Percentiles rank a stretch among this genome's conserved stretches.
phyloP scores from a whole-genome alignment of 352 stramenopile genomes.

The Globisporangium megalacanthum region DNA sequence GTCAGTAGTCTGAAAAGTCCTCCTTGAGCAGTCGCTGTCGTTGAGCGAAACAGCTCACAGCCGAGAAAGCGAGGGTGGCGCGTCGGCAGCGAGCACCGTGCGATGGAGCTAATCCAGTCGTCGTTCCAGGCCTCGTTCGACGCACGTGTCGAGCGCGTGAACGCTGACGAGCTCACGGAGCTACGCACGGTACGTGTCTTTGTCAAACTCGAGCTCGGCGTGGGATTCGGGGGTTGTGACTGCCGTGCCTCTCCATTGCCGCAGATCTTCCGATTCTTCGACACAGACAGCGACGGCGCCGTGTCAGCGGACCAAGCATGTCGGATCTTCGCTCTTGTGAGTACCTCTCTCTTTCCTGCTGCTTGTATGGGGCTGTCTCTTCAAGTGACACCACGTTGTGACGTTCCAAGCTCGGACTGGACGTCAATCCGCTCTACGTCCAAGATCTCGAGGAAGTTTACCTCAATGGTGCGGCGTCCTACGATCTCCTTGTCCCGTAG shows the following conservation, averaged over 20 bases:
- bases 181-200: slow-evolving; percentile 32
- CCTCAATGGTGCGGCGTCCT: slow-evolving; percentile 33
- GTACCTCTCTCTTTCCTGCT: background rate
- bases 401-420: slow-evolving; percentile 35
- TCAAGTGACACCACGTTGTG: background rate
- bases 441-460: slow-evolving; percentile 60
- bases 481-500: background rate
- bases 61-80: too few species aligned
- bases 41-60: background rate
- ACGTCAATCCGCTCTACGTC: slow-evolving; percentile 46
- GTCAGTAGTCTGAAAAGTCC: too few species aligned
- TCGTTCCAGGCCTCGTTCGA: slow-evolving; percentile 67
- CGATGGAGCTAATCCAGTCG: slow-evolving; percentile 58
- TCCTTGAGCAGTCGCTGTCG: background rate
- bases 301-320: slow-evolving; percentile 51
- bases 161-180: slow-evolving; percentile 42
- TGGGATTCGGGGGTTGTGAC: background rate
- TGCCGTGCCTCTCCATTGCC: background rate
- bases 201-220: background rate
- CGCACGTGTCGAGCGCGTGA: slow-evolving; percentile 43
- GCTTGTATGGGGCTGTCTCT: background rate
- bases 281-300: slow-evolving; percentile 56
- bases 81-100: background rate
- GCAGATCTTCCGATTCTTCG: slow-evolving; percentile 74
- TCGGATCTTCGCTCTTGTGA: slow-evolving; percentile 59